Evolutionary conservation across 2,329 filamentous ascomycete genomes (phyloP), one percentile per base, ranked within the genome.

Genomic region (Magnaporthiopsis incrustans): DNA sequence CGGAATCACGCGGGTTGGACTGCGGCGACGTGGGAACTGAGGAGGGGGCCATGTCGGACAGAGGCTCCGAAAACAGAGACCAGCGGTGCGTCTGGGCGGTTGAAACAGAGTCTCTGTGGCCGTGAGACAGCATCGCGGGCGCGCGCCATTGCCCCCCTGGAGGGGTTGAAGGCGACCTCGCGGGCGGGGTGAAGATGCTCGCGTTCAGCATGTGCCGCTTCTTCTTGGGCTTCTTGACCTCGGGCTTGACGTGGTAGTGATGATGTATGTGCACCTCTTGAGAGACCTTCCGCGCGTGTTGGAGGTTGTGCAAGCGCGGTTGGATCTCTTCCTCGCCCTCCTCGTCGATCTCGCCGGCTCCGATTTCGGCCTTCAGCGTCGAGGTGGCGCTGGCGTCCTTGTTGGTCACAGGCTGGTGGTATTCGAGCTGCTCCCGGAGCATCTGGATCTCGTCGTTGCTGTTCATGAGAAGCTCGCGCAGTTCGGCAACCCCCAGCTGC

Each of bases 371-470:
- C 65, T 87, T 83, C 62, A 97, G 77, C 0, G 85, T 89, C 3
- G 81, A 79, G 1, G 78, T 76, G 8, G 75, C 72, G 65, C 73
- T 77, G 25, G 68, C 67, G 3, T 79, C 75, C 7, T 68, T 70
- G 11, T 82, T 76, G 3, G 77, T 76, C 4, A 90, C 70, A 10
- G 91, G 91, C 70, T 95, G 91, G 72, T 97, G 92, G 60, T 86
- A 84, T 66, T 89, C 76, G 32, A 98, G 80, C 73, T 97, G 91
- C 66, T 96, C 91, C 32, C 94, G 84, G 26, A 99, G 77, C 58
- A 84, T 85, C 73, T 97, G 92, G 3, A 98, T 95, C 76, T 99
- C 94, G 70, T 97, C 91, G 71, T 98, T 96, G 3, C 94, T 97
- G 73, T 86, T 92, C 71, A 92, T 84, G 27, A 99, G 82, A 86